Base-by-base conservation (phyloP, 306 rosid species). In the Sindora glabra region DNA sequence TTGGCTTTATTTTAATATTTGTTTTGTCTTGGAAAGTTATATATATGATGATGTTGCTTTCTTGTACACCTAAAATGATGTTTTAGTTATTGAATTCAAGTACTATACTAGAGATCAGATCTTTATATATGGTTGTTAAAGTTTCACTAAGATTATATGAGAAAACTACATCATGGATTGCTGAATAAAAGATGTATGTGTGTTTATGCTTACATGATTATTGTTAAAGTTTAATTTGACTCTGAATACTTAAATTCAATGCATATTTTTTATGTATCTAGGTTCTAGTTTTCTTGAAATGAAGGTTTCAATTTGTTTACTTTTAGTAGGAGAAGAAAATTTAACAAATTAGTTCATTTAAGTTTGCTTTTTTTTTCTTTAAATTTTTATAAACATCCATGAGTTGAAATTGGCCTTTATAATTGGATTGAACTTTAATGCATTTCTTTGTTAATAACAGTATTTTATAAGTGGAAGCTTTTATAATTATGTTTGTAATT, bases 21-120 rank as follows among this genome's bases (percentile, higher is more conserved):
- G 16, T 59, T 65, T 56, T 30, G 50, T 38, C 68, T 56, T 37
- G 18, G 54, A 54, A 33, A 42, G 65, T 50, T n/a, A 33, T 48
- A 29, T 53, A 10, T 26, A 22, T 22, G 26, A 49, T 53, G 42
- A 18, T 39, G 49, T 73, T 56, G 41, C 39, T 38, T 60, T 64
- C 38, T 64, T 38, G 24, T 26, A n/a, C n/a, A 24, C 56, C 10
- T 11, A 56, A 54, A 60, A 44, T 37, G 42, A 30, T 59, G 49
- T 57, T 47, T 62, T 14, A 55, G 46, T 13, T 58, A 60, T 65
- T 58, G 48, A 46, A 66, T 29, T 22, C 41, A 49, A 30, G 15
- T 12, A 37, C 58, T 23, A 54, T 18, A 32, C 19, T 40, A 16
- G 44, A 61, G 23, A 48, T 25, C 15, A 46, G 15, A 34, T 71